A percentile compares a stretch with the other conserved stretches of the same genome.
phyloP scores from a whole-genome alignment of 805 yeast genomes.

The Wickerhamomyces rabaulensis region DNA sequence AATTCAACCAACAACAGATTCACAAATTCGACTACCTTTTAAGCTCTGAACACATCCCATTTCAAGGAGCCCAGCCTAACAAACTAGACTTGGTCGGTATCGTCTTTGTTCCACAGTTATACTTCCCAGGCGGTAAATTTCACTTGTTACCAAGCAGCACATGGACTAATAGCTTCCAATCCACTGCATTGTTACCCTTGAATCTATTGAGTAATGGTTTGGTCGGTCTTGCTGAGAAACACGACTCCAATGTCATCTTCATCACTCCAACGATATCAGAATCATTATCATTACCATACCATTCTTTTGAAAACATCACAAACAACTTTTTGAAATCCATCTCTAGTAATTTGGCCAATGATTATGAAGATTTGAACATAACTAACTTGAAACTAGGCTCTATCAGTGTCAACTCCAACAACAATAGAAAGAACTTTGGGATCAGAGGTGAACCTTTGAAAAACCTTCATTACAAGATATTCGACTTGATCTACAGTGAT shows the following conservation, averaged over 20 bases:
- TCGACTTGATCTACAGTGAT: constrained; percentile 19
- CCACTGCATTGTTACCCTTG: constrained; percentile 43
- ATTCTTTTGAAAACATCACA: constrained; percentile 56
- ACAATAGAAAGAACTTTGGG: constrained; percentile 14
- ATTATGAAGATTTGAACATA: constrained; percentile 37
- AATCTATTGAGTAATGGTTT: constrained; percentile 52
- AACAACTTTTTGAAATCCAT: constrained; percentile 37
- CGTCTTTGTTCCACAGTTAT: constrained; percentile 63
- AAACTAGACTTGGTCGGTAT: constrained; percentile 57
- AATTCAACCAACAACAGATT: constrained; percentile 41
- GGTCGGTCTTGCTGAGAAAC: constrained; percentile 45
- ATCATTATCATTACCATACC: constrained; percentile 52
- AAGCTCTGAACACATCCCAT: constrained; percentile 50
- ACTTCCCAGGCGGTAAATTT: constrained; percentile 63
- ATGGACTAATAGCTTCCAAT: constrained; percentile 45
- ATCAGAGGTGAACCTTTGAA: constrained; percentile 19
- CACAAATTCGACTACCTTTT: constrained; percentile 43
- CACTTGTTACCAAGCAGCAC: constrained; percentile 46
- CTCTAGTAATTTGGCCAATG: constrained; percentile 31
- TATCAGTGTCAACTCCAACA: constrained; percentile 33
- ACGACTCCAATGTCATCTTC: constrained; percentile 44
- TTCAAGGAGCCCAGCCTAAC: constrained; percentile 53
- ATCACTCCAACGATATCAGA: constrained; percentile 54
- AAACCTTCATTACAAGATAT: constrained; percentile 17
- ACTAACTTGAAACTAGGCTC: constrained; percentile 43